These are phyloP conservation scores for Westerdykella aurantiaca DNA, from an alignment of 2,329 filamentous ascomycete genomes.

Conservation along the genomic window DNA sequence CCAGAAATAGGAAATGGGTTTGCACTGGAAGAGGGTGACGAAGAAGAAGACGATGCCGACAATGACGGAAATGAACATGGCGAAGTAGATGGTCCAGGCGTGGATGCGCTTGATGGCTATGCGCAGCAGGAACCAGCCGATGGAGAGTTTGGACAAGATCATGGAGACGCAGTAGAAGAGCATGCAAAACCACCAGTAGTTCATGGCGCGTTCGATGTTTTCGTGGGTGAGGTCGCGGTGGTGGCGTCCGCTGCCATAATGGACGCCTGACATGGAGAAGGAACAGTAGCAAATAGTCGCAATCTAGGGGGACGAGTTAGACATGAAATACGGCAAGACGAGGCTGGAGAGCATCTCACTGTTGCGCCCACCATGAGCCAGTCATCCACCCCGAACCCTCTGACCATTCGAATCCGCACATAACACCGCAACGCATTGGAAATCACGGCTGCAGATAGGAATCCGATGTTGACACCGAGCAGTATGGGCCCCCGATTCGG, in stretches of 20 bases:
- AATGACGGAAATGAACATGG: slow-evolving; percentile 30
- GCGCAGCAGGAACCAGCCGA: slow-evolving; percentile 32
- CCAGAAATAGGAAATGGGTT: slow-evolving; percentile 48
- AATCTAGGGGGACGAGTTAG: neutral
- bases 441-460: slow-evolving; percentile 19
- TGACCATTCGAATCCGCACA: slow-evolving; percentile 30
- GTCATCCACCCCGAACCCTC: slow-evolving; percentile 32
- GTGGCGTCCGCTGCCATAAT: slow-evolving; percentile 31
- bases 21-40: slow-evolving; percentile 48
- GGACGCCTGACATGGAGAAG: slow-evolving; percentile 21
- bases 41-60: slow-evolving; percentile 43
- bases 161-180: slow-evolving; percentile 29
- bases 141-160: slow-evolving; percentile 30
- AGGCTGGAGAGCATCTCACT: slow-evolving; percentile 11
- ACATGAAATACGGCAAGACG: too few relatives aligned
- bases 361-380: slow-evolving; percentile 31
- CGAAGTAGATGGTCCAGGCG: slow-evolving; percentile 33
- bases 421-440: slow-evolving; percentile 26
- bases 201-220: slow-evolving; percentile 22
- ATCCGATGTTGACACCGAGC: slow-evolving; percentile 24
- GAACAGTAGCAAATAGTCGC: neutral
- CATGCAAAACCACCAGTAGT: slow-evolving; percentile 36
- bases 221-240: slow-evolving; percentile 19
- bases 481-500: slow-evolving; percentile 32
- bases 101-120: slow-evolving; percentile 25